These are phyloP conservation scores for Phoma herbarum DNA, from an alignment of 2,329 filamentous ascomycete genomes.

Conservation along the genomic window DNA sequence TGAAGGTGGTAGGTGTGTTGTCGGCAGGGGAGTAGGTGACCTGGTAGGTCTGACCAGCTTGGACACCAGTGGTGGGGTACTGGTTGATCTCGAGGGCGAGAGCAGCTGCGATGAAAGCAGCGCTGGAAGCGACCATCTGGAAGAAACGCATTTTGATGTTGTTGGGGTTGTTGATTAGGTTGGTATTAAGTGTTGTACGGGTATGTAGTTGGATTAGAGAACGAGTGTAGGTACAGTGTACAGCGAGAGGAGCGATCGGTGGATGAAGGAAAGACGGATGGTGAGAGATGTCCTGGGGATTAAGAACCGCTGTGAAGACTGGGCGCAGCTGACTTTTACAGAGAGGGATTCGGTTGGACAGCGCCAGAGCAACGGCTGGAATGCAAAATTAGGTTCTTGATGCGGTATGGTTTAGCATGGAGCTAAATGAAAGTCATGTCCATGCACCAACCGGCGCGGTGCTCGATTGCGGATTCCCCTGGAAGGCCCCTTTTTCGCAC, in stretches of 20 bases:
- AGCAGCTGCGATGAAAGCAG: conserved; percentile 51
- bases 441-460: conserved; percentile 35
- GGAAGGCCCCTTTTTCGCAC: conserved; percentile 33
- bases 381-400: conserved; percentile 42
- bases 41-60: conserved; percentile 59
- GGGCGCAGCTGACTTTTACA: conserved; percentile 38
- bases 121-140: conserved; percentile 56
- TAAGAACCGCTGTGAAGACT: conserved; percentile 17
- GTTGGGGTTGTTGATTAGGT: conserved; percentile 31
- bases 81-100: conserved; percentile 60
- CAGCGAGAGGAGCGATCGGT: conserved; percentile 32
- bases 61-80: conserved; percentile 58
- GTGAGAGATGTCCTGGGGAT: conserved; percentile 26
- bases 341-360: conserved; percentile 30
- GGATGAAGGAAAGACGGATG: conserved; percentile 29
- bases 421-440: conserved; percentile 32
- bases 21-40: conserved; percentile 60
- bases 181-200: conserved; percentile 26
- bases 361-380: conserved; percentile 45
- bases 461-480: conserved; percentile 6
- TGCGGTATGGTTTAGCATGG: conserved; percentile 29
- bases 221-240: conserved; percentile 40
- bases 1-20: conserved; percentile 61
- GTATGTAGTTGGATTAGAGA: conserved; percentile 31
- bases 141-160: conserved; percentile 60